A percentile compares a stretch with the other conserved stretches of the same genome.
phyloP scores from a whole-genome alignment of 2,329 filamentous ascomycete species.

The Massarina eburnea region DNA sequence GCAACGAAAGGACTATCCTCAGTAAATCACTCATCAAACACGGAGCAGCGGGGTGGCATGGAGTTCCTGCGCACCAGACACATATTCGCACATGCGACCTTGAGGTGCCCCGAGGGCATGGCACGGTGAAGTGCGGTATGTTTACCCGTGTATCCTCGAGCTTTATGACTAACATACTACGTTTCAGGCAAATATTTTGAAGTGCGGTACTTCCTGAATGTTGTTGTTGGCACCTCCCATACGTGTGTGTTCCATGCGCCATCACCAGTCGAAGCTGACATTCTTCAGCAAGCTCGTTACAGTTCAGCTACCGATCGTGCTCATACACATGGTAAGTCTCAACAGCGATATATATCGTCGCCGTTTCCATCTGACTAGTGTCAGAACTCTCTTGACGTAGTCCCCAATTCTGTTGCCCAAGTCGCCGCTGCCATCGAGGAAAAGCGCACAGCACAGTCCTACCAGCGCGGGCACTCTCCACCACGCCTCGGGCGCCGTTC shows the following conservation, averaged over 20 bases:
- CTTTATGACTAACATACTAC: too few relatives aligned
- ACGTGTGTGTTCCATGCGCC: slow-evolving; percentile 31
- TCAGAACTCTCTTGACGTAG: slow-evolving; percentile 57
- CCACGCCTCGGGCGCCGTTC: slow-evolving; percentile 35
- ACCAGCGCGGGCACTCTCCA: slow-evolving; percentile 25
- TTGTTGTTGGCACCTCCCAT: slow-evolving; percentile 49
- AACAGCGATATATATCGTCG: not conserved
- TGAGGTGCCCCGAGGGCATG: slow-evolving; percentile 54
- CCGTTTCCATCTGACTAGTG: slow-evolving; percentile 10
- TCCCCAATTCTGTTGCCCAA: slow-evolving; percentile 58
- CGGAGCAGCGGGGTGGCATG: slow-evolving; percentile 50
- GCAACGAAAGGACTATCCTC: slow-evolving; percentile 52
- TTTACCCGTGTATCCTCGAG: slow-evolving; percentile 6
- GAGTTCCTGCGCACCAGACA: slow-evolving; percentile 49
- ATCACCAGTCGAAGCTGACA: slow-evolving; percentile 16
- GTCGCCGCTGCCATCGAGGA: slow-evolving; percentile 59
- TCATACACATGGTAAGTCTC: slow-evolving; percentile 55
- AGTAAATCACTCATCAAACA: slow-evolving; percentile 48
- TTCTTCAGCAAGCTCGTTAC: slow-evolving; percentile 49
- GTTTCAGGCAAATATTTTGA: slow-evolving; percentile 56
- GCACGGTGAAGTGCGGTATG: slow-evolving; percentile 53
- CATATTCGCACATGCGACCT: slow-evolving; percentile 54
- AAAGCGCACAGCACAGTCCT: slow-evolving; percentile 41
- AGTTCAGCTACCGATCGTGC: slow-evolving; percentile 57
- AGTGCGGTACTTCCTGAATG: slow-evolving; percentile 58